These are phyloP conservation scores for Pseudohalonectria lignicola DNA, from an alignment of 2,329 filamentous ascomycete species.

Conservation along the genomic window DNA sequence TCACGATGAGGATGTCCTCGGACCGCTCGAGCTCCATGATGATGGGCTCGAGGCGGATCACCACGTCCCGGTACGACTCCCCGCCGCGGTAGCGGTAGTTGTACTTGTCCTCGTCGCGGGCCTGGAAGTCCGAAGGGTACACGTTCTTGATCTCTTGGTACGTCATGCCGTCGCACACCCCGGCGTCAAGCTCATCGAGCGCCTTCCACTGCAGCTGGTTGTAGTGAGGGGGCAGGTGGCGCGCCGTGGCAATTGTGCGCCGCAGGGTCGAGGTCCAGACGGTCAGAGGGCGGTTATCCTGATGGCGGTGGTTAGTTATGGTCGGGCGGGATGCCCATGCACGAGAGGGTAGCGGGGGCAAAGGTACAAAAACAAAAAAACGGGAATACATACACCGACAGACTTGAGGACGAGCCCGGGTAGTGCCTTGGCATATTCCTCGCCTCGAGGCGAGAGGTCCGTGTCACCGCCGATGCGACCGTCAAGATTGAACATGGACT, in stretches of 20 bases:
- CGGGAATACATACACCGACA: constrained; percentile 55
- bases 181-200: constrained; percentile 90
- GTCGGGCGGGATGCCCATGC: too few species aligned
- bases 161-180: constrained; percentile 91
- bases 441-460: constrained; percentile 71
- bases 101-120: constrained; percentile 97
- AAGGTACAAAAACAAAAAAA: neutral
- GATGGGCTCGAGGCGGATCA: constrained; percentile 94
- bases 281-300: constrained; percentile 50
- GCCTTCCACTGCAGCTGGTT: constrained; percentile 99
- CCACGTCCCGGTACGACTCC: constrained; percentile 91
- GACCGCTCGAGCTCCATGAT: constrained; percentile 98
- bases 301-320: too few species aligned
- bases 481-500: constrained; percentile 82
- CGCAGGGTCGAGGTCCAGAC: constrained; percentile 55
- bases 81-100: constrained; percentile 98
- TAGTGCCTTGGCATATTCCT: constrained; percentile 76
- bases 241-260: constrained; percentile 85
- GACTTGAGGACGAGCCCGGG: constrained; percentile 78
- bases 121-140: constrained; percentile 90
- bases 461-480: constrained; percentile 92
- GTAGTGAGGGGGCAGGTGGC: constrained; percentile 68
- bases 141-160: constrained; percentile 88
- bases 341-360: too few species aligned
- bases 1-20: constrained; percentile 96